Evolutionary conservation across 139 green algal genomes (phyloP), one percentile per base, ranked within the genome.

Genomic region (Dunaliella primolecta): DNA sequence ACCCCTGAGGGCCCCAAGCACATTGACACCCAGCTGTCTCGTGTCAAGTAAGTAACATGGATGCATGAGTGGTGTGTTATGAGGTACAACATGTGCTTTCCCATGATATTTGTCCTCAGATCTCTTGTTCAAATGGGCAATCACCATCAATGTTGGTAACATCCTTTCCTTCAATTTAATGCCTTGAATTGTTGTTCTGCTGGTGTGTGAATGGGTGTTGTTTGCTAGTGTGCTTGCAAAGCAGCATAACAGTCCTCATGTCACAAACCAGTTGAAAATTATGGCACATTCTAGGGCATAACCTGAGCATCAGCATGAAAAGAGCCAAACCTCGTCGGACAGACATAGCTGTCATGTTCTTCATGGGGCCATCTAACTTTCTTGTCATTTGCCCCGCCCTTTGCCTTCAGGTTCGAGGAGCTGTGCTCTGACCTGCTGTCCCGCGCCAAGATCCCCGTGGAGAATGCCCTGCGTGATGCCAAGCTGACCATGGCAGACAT

Each of bases 1-100:
- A 99, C 97, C 37, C 94, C 96, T 29, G 96, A 99, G 15, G 97
- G 97, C 33, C 97, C 97, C 85, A 99, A 99, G 95, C 97, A 99
- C 95, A 99, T 99, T 81, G 97, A 99, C 90, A 94, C 92, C 75
- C 91, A 72, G 75, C 89, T 99, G 25, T 85, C 86, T 0, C 88
- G 88, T 56, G 81, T 86, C 55, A 88, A 88, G 81, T 78, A 20
- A 78, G 72, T 78, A 24, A 20, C 57, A 74, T 21, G 57, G 24
- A 74, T 74, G 57, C 57, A 74, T 74, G 57, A 24, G 57, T 21
- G 57, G 57, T 74, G 21, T n/a, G 57, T n/a, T 21, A 74, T 21
- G 57, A n/a, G 24, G 21, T 74, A 24, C 57, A n/a, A n/a, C 57
- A 74, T 74, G 57, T 74, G 21, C 57, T n/a, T 74, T 24, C 24